Evolutionary conservation across 139 green algal genomes (phyloP).

Genomic region (Limnomonas spitsbergensis): DNA sequence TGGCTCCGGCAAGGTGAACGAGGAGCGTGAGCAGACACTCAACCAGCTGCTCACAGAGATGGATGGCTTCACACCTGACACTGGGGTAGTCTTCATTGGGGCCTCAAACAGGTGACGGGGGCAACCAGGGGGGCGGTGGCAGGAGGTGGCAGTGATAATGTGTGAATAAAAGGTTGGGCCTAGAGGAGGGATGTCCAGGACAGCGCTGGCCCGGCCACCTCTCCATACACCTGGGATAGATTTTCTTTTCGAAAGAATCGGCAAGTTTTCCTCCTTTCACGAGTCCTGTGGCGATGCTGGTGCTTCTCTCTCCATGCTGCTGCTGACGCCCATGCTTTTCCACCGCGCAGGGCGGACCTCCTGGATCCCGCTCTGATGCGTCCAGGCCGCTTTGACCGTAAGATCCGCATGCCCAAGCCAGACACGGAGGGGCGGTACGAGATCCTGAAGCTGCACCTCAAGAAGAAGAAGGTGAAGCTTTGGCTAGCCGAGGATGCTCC

Average conservation of each 20-base stretch:
- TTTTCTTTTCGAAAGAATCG: too few species aligned
- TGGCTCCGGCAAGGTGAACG: constrained; percentile 41
- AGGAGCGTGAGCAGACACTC: constrained; percentile 83
- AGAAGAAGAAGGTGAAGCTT: constrained; percentile 42
- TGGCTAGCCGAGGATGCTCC: background rate
- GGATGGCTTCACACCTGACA: constrained; percentile 90
- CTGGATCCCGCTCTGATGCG: constrained; percentile 80
- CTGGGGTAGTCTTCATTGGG: constrained; percentile 93
- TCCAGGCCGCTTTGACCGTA: constrained; percentile 92
- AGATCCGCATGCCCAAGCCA: constrained; percentile 39
- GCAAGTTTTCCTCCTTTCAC: too few species aligned
- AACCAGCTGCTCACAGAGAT: constrained; percentile 90
- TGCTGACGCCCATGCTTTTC: too few species aligned
- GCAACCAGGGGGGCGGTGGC: too few species aligned
- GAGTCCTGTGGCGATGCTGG: too few species aligned
- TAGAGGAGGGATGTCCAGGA: background rate
- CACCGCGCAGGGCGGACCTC: constrained; percentile 69
- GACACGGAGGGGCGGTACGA: constrained; percentile 89
- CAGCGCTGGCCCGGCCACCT: background rate
- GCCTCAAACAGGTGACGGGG: constrained; percentile 87
- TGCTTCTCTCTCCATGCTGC: too few species aligned
- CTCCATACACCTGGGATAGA: too few species aligned
- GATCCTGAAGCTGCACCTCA: constrained; percentile 75
- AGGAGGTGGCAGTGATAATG: background rate
- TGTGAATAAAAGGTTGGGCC: too few species aligned